Evolutionary conservation across 2,329 filamentous ascomycete species (phyloP).

Genomic region (Aspergillus fischeri): DNA sequence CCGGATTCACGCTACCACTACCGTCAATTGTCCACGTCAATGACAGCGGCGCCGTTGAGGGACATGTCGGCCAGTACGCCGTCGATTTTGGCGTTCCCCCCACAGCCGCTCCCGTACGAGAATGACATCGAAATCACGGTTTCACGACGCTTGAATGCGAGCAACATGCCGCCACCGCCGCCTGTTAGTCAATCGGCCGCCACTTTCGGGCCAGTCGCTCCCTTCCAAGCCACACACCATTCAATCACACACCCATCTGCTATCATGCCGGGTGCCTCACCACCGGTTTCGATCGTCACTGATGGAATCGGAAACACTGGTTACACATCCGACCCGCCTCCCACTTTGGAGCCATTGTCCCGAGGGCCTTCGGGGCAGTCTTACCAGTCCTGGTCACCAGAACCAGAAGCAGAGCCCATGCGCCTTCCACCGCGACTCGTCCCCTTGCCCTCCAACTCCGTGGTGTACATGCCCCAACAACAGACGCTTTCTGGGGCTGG

Average conservation of each 20-base stretch:
- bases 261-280: conserved; percentile 31
- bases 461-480: conserved; percentile 14
- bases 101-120: conserved; percentile 30
- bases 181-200: conserved; percentile 9
- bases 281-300: conserved; percentile 15
- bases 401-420: conserved; percentile 37
- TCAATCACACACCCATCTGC: conserved; percentile 27
- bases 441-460: conserved; percentile 15
- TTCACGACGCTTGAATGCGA: conserved; percentile 15
- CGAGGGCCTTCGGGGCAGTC: conserved; percentile 32
- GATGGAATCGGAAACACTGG: conserved; percentile 14
- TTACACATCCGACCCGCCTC: conserved; percentile 24
- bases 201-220: conserved; percentile 7
- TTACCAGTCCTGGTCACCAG: conserved; percentile 34
- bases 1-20: conserved; percentile 23
- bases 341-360: conserved; percentile 28
- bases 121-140: conserved; percentile 30
- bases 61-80: conserved; percentile 27
- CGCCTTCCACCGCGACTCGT: conserved; percentile 25
- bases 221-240: not conserved
- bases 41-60: conserved; percentile 9
- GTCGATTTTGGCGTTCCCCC: conserved; percentile 19
- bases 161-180: conserved; percentile 8
- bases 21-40: conserved; percentile 14
- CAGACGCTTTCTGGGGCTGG: conserved; percentile 16